Conservation (phyloP, 345 rosid species). For the Lumnitzera racemosa region DNA sequence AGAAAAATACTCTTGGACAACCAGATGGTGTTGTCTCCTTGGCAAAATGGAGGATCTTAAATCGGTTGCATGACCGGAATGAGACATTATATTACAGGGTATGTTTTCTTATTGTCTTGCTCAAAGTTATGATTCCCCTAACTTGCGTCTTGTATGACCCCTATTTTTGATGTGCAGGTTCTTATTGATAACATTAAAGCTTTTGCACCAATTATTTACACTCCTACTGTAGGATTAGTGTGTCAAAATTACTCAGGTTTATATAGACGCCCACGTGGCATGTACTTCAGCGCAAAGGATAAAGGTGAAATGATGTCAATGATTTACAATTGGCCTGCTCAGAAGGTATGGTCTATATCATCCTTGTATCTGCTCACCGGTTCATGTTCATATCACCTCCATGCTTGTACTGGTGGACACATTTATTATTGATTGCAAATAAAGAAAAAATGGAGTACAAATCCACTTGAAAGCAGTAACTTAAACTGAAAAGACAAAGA, state of each 20-base stretch:
- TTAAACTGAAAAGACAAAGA: too few relatives aligned
- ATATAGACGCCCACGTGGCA: constrained; percentile 95
- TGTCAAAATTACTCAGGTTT: constrained; percentile 97
- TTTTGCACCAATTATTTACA: constrained; percentile 90
- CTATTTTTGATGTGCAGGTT: constrained; percentile 41
- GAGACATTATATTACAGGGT: constrained; percentile 89
- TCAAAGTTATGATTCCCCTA: background rate
- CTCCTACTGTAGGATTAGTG: constrained; percentile 95
- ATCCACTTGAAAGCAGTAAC: too few relatives aligned
- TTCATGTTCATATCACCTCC: too few relatives aligned
- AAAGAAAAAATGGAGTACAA: too few relatives aligned
- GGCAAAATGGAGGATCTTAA: constrained; percentile 97
- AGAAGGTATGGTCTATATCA: constrained; percentile 31
- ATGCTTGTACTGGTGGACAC: too few relatives aligned
- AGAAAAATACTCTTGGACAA: constrained; percentile 67
- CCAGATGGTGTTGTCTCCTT: constrained; percentile 58
- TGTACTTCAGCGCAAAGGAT: constrained; percentile 99
- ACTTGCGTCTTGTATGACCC: constrained; percentile 3
- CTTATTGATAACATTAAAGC: constrained; percentile 91
- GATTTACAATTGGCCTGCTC: constrained; percentile 96
- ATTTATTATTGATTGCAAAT: too few relatives aligned
- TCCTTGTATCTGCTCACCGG: too few relatives aligned
- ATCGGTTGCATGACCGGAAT: constrained; percentile 95
- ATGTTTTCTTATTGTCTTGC: constrained; percentile 17
- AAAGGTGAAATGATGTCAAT: constrained; percentile 99